phyloP scores from a whole-genome alignment of 306 rosid species.

The Erythrophleum fordii region DNA sequence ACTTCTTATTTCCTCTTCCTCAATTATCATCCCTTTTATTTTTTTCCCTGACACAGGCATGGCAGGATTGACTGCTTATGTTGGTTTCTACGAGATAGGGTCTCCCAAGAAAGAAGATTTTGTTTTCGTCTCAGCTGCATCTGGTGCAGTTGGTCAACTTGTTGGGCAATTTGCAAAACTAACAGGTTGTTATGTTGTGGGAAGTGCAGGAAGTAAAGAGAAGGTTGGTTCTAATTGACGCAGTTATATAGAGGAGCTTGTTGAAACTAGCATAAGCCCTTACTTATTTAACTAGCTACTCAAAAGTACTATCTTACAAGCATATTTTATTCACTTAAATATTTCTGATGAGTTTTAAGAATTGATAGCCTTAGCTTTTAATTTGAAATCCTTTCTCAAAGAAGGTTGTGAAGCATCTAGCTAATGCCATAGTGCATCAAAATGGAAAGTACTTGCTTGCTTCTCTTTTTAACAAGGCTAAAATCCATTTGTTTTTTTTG shows the following conservation, averaged over 20 bases:
- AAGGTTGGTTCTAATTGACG: constrained; percentile 15
- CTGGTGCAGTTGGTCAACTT: constrained; percentile 18
- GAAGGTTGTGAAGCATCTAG: neutral
- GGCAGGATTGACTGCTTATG: constrained; percentile 44
- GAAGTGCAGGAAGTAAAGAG: constrained; percentile 43
- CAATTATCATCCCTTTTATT: neutral
- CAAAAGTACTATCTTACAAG: neutral
- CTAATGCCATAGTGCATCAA: neutral
- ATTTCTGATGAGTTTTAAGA: neutral
- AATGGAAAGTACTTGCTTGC: too few relatives aligned
- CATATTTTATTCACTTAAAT: too few relatives aligned
- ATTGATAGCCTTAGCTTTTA: neutral
- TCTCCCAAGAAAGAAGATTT: constrained; percentile 11
- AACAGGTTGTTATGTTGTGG: constrained; percentile 42
- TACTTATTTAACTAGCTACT: neutral
- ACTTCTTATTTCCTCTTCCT: neutral
- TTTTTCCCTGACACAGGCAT: constrained; percentile 2
- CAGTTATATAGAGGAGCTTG: neutral
- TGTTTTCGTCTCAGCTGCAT: constrained; percentile 6
- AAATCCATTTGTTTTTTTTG: neutral
- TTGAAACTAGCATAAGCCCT: neutral
- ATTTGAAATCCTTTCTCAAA: neutral
- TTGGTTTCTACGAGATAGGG: constrained; percentile 19
- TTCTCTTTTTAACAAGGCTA: neutral
- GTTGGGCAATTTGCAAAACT: constrained; percentile 17